These are phyloP conservation scores for Botrytis sinoallii DNA, from an alignment of 2,329 filamentous ascomycete species.

Conservation along the genomic window DNA sequence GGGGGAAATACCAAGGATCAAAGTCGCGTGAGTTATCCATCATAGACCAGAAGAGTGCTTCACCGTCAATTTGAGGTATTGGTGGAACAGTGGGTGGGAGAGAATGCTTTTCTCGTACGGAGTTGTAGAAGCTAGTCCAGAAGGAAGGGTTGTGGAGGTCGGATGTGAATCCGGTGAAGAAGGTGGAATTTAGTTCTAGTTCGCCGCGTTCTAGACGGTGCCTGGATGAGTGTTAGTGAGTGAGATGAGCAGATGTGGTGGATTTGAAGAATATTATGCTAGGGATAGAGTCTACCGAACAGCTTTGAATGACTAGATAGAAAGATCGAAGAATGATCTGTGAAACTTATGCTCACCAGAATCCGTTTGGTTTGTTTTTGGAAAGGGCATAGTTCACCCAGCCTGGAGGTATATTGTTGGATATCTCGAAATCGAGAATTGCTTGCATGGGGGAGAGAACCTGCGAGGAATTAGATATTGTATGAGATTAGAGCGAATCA, in stretches of 20 bases:
- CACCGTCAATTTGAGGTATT: slow-evolving; percentile 70
- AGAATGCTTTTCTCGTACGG: slow-evolving; percentile 39
- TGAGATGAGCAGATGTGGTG: too few relatives aligned
- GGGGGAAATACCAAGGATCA: slow-evolving; percentile 56
- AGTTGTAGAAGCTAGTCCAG: slow-evolving; percentile 65
- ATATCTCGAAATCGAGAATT: slow-evolving; percentile 84
- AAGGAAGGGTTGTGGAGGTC: slow-evolving; percentile 66
- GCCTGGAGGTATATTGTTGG: slow-evolving; percentile 73
- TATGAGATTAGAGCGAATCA: not conserved
- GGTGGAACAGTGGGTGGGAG: slow-evolving; percentile 50
- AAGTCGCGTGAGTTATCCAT: slow-evolving; percentile 68
- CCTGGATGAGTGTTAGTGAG: not conserved
- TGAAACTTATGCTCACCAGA: slow-evolving; percentile 52
- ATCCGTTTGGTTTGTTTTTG: slow-evolving; percentile 70
- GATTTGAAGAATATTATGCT: too few relatives aligned
- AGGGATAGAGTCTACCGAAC: too few relatives aligned
- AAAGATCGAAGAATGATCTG: too few relatives aligned
- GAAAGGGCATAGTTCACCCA: slow-evolving; percentile 93
- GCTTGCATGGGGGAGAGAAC: slow-evolving; percentile 89
- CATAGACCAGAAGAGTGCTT: slow-evolving; percentile 87
- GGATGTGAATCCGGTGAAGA: slow-evolving; percentile 71
- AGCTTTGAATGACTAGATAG: too few relatives aligned
- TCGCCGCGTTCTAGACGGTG: slow-evolving; percentile 83
- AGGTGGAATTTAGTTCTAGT: slow-evolving; percentile 68
- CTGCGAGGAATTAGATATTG: slow-evolving; percentile 39